These are phyloP conservation scores for Exophiala sideris DNA, from an alignment of 2,329 filamentous ascomycete species.

Conservation along the genomic window DNA sequence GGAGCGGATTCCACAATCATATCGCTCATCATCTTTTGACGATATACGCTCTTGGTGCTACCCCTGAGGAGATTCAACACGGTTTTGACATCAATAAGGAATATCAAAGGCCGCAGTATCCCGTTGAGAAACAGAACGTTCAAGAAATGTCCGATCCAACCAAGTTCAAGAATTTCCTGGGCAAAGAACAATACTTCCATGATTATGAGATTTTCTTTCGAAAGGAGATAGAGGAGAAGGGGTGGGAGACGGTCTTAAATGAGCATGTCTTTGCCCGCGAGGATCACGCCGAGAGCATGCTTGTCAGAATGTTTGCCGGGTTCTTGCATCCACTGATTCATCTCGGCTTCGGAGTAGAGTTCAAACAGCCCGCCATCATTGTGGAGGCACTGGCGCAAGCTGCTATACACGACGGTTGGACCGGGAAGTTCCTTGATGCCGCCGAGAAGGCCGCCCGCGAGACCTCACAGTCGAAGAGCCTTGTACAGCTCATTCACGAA, in stretches of 20 bases:
- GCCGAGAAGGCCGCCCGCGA: conserved; percentile 50
- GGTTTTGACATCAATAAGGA: conserved; percentile 62
- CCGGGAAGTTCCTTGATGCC: conserved; percentile 30
- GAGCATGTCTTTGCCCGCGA: conserved; percentile 66
- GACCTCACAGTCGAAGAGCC: conserved; percentile 28
- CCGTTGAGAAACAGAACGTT: conserved; percentile 50
- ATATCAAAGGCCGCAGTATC: conserved; percentile 61
- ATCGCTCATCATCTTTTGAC: conserved; percentile 27
- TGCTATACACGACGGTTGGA: conserved; percentile 55
- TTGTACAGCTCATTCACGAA: conserved; percentile 61
- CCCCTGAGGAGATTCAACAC: conserved; percentile 55
- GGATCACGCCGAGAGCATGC: conserved; percentile 63
- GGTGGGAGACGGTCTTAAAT: conserved; percentile 50
- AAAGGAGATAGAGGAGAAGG: conserved; percentile 62
- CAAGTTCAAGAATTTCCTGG: conserved; percentile 59
- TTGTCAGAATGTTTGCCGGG: conserved; percentile 65
- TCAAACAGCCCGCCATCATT: conserved; percentile 69
- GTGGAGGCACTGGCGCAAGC: conserved; percentile 73
- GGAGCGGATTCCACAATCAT: conserved; percentile 64
- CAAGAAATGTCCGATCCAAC: conserved; percentile 56
- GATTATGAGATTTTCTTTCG: conserved; percentile 77
- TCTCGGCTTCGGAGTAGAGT: conserved; percentile 77
- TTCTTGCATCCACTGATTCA: conserved; percentile 76
- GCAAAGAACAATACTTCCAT: conserved; percentile 63
- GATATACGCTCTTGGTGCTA: conserved; percentile 59